Percentiles rank a stretch among this genome's conserved stretches.
Conservation (phyloP, 2,329 filamentous ascomycete genomes). For the Neonectria ditissima region DNA sequence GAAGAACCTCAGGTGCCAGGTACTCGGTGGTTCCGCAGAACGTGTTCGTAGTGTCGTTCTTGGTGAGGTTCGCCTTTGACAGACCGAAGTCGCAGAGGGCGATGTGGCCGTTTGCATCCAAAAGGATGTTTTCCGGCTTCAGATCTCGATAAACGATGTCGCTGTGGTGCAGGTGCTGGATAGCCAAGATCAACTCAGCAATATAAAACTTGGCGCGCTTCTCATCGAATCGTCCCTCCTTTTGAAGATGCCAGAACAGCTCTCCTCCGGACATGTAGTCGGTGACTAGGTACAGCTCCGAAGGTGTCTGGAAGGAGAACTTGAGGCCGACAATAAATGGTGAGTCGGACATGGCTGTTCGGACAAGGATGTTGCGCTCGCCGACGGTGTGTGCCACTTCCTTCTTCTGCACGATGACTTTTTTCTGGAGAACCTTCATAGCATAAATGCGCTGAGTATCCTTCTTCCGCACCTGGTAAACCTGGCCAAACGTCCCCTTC, state of each 20-base stretch:
- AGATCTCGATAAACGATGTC: slow-evolving; percentile 98
- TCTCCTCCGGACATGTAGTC: slow-evolving; percentile 99
- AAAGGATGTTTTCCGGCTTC: slow-evolving; percentile 96
- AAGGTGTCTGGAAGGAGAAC: slow-evolving; percentile 98
- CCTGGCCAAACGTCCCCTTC: slow-evolving; percentile 97
- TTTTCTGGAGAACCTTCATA: slow-evolving; percentile 99
- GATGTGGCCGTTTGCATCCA: slow-evolving; percentile 98
- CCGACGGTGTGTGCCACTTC: slow-evolving; percentile 97
- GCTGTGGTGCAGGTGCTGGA: slow-evolving; percentile 95
- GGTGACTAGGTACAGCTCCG: slow-evolving; percentile 96
- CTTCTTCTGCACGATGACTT: slow-evolving; percentile 99
- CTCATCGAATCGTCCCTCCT: slow-evolving; percentile 95
- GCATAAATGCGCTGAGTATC: slow-evolving; percentile 96
- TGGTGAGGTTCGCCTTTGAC: slow-evolving; percentile 96
- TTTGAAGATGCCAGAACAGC: slow-evolving; percentile 98
- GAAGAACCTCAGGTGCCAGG: slow-evolving; percentile 90
- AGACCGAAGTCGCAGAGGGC: slow-evolving; percentile 97
- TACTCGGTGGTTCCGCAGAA: slow-evolving; percentile 99
- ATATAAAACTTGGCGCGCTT: slow-evolving; percentile 98
- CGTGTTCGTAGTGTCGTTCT: slow-evolving; percentile 98
- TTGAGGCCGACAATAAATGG: slow-evolving; percentile 98
- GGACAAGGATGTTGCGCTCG: slow-evolving; percentile 95
- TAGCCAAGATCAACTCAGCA: slow-evolving; percentile 92
- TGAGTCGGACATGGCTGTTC: slow-evolving; percentile 94
- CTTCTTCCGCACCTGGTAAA: slow-evolving; percentile 98